Base-by-base conservation (phyloP, 2,329 filamentous ascomycete genomes). In the Paracamarosporium sp. region DNA sequence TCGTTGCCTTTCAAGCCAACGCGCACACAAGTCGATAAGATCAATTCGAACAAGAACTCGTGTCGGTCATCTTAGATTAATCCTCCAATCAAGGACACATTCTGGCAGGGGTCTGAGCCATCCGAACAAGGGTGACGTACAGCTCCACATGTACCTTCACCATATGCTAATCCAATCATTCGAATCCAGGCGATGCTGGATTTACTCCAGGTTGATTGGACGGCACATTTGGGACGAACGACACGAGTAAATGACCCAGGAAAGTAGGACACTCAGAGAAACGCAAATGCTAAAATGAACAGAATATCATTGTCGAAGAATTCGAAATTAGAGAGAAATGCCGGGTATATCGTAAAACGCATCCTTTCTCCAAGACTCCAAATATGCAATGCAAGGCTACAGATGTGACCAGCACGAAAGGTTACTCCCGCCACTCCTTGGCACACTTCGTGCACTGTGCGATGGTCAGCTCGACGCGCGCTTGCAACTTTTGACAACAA, bases 381-480 rank as follows among this genome's bases (percentile, higher is more conserved):
- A 48, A 36, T 3, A 53, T 35, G 53, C 53, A n/a, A 40, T 28
- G 43, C 33, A 54, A 13, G 31, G 30, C 15, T 4, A 22, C 24
- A 36, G 1, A 28, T 17, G 6, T 6, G 15, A 36, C 12, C 35
- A 28, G 1, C 2, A 4, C 13, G 1, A 45, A 27, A 45, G 9
- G 24, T 63, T 60, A 76, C 47, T 81, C 80, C 38, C 79, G 72
- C 79, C 79, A 82, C 55, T 81, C 76, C 47, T 76, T 74, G 5
- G 68, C 71, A 59, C 80, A 82, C 60, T 77, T 74, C 20, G 76
- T 77, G 60, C 80, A 82, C 72, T 73, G 35, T 17, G 25, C 2
- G 9, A 36, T 59, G 30, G 59, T 65, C 44, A 60, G 56, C 17
- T 33, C 13, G 7, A 25, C 43, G 24, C 36, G 3, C 12, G 17